Base-by-base conservation (phyloP, 306 rosid species). In the Rubus idaeus region DNA sequence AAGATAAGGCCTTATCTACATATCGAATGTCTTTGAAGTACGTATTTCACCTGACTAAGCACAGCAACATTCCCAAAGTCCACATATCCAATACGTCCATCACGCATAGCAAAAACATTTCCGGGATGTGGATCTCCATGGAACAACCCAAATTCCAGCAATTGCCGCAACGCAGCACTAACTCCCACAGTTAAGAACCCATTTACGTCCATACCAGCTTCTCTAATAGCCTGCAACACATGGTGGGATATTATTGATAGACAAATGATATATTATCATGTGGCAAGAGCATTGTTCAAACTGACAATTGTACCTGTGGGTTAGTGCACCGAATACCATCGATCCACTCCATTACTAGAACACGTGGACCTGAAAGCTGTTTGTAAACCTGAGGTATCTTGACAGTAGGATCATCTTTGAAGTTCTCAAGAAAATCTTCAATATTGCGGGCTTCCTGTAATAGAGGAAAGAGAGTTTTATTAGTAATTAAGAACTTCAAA, bases 121-220 rank as follows among this genome's bases (percentile, higher is more conserved):
- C 99, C 99, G 69, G 99, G 99, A 85, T 95, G 99, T 73, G 99
- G 99, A 85, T 95, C 99, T 70, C 99, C 99, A 84, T 95, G 99
- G 86, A 92, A 92, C 77, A 92, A 81, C 68, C 99, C 99, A 85
- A 95, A 95, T 89, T 96, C 99, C 81, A 96, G 87, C 83, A 96
- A 78, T 70, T 96, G 99, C 57, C 99, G 84, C 82, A 96, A 83
- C 63, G 99, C 99, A 21, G 99, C 98, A 88, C 99, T 95, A 68
- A 95, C 99, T 44, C 98, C 99, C 73, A 95, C 89, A 13, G 99
- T 95, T 77, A 95, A 82, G 82, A 95, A 95, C 47, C 98, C 99
- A 85, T 83, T 88, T 49, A 95, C 70, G 71, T 95, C 99, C 78
- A 95, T 75, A 64, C 98, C 98, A 72, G 90, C 98, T 75, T 89